These are phyloP conservation scores for Cadophora gregata DNA, from an alignment of 2,329 filamentous ascomycete species.

Conservation along the genomic window DNA sequence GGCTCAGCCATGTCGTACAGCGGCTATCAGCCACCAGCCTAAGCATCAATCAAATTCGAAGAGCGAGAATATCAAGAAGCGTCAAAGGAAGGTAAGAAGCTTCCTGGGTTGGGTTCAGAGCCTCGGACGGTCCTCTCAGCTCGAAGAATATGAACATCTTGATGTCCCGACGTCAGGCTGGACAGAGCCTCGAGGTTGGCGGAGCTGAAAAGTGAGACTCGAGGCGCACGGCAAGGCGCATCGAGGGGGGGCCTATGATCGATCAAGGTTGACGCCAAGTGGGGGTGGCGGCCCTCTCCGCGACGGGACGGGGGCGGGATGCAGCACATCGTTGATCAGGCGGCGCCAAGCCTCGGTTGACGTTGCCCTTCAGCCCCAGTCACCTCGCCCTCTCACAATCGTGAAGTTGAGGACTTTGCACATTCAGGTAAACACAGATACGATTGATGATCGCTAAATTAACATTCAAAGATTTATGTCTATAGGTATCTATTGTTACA, in stretches of 20 bases:
- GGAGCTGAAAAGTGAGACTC: neutral
- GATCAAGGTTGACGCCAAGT: neutral
- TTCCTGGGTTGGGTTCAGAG: neutral
- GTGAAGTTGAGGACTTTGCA: neutral
- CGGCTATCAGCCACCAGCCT: too few relatives aligned
- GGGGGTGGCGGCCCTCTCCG: neutral
- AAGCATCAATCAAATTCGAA: too few relatives aligned
- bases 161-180: neutral
- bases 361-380: neutral
- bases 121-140: neutral
- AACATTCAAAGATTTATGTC: neutral
- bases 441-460: neutral
- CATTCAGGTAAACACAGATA: neutral
- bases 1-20: too few relatives aligned
- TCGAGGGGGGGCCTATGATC: neutral
- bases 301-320: too few relatives aligned
- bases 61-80: too few relatives aligned
- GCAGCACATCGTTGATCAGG: too few relatives aligned
- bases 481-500: slow-evolving; percentile 11
- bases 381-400: neutral
- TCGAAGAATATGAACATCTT: neutral
- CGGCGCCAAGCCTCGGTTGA: too few relatives aligned
- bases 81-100: too few relatives aligned
- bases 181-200: neutral
- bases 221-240: neutral